Base-by-base conservation (phyloP, 73 alveolate species). In the Symbiodinium natans region DNA sequence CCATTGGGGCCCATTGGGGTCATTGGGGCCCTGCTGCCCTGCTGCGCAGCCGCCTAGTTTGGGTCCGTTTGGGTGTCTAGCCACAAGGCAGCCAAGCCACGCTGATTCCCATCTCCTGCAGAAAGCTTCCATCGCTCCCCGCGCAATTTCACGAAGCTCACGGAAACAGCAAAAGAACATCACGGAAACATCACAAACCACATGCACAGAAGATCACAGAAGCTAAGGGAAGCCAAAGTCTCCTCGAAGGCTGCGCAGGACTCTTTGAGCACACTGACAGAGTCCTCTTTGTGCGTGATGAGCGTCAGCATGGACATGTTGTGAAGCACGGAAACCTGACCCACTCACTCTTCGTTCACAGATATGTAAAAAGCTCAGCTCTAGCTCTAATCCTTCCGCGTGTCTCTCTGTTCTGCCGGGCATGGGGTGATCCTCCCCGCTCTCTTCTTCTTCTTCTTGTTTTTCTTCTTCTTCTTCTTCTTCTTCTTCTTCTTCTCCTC, bases 261-360 rank as follows among this genome's bases (percentile, higher is more conserved):
- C 42, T 68, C 97, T 7, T 85, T 59, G 27, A 90, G 77, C 36
- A 90, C 88, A 15, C 82, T 71, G 89, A 90, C 97, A 11, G 97
- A 90, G 34, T 90, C 97, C 17, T 73, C 34, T 46, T 90, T 90
- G 56, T 84, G 97, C 27, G 80, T 85, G 54, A 90, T 90, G 74
- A 90, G 88, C 39, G 97, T 90, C 80, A 90, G 97, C 97, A 90
- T 90, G 54, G 97, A 71, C 89, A 90, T 83, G 80, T 90, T 56
- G 77, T 90, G 97, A 52, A 90, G 97, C 77, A 73, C 97, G 4
- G 97, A 90, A 41, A 90, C 97, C 97, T 90, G 43, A 8, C 31
- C 15, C 54, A 33, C 0, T 15, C 15, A 71, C 33, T 71, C 9
- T 29, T 0, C 33, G 29, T 25, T 39, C 8, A 5, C 6, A n/a